Evolutionary conservation across 768 basidiomycete species (phyloP).

Genomic region (Galerina sulciceps): DNA sequence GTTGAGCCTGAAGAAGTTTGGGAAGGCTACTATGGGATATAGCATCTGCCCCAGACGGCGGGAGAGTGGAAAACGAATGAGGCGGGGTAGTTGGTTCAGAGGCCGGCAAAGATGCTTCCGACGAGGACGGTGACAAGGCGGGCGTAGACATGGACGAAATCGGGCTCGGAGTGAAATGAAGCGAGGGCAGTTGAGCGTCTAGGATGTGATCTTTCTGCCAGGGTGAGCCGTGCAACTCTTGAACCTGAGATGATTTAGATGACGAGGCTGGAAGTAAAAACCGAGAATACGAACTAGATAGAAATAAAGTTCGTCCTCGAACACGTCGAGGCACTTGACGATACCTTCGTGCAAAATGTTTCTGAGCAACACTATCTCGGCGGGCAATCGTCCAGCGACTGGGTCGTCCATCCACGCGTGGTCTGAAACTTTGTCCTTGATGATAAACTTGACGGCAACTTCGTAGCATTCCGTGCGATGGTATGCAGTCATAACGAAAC

Average conservation of each 20-base stretch:
- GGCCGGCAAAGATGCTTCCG: slow-evolving; percentile 31
- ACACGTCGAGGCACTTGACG: slow-evolving; percentile 82
- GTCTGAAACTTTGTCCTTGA: slow-evolving; percentile 72
- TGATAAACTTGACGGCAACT: slow-evolving; percentile 95
- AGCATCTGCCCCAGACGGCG: slow-evolving; percentile 11
- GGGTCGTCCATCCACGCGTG: slow-evolving; percentile 69
- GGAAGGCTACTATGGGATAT: slow-evolving; percentile 18
- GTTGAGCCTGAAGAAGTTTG: slow-evolving; percentile 22
- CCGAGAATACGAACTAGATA: slow-evolving; percentile 69
- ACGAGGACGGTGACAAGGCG: slow-evolving; percentile 53
- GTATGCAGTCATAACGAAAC: slow-evolving; percentile 89
- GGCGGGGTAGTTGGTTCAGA: slow-evolving; percentile 33
- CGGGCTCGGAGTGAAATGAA: slow-evolving; percentile 19
- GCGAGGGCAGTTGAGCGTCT: slow-evolving; percentile 19
- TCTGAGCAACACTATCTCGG: slow-evolving; percentile 80
- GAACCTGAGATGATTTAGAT: slow-evolving; percentile 56
- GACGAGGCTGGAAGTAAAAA: neutral
- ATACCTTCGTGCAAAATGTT: slow-evolving; percentile 80
- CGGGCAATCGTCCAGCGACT: slow-evolving; percentile 66
- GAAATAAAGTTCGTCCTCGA: slow-evolving; percentile 83
- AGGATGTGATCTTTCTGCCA: slow-evolving; percentile 63
- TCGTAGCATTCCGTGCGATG: slow-evolving; percentile 63
- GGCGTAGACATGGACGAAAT: slow-evolving; percentile 47
- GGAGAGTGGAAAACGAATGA: slow-evolving; percentile 22
- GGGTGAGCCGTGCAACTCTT: slow-evolving; percentile 91